These are phyloP conservation scores for Cystofilobasidium ferigula DNA, from an alignment of 768 basidiomycete genomes.

Conservation along the genomic window DNA sequence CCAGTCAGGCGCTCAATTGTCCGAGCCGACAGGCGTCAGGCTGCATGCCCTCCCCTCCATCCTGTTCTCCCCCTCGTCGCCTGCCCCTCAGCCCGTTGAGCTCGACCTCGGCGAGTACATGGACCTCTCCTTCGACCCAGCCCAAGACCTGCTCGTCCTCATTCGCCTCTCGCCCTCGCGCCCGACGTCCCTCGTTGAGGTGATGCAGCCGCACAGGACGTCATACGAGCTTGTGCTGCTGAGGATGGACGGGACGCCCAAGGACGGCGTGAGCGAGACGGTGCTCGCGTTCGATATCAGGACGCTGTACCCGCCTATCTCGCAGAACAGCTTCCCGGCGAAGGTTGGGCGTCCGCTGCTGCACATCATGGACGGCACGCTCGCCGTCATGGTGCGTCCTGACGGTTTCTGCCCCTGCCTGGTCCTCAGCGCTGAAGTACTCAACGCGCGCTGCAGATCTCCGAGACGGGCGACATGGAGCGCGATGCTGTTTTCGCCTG, in stretches of 20 bases:
- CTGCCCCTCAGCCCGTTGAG: not conserved
- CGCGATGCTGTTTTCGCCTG: slow-evolving; percentile 2
- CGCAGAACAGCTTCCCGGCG: no score
- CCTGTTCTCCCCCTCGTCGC: not conserved
- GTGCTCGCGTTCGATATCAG: not conserved
- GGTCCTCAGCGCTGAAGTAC: no score
- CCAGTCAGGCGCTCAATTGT: not conserved
- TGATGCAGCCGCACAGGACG: no score
- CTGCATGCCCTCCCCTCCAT: not conserved
- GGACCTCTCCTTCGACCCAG: slow-evolving; percentile 2
- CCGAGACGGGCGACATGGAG: not conserved
- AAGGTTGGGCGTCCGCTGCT: not conserved
- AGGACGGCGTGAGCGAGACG: not conserved
- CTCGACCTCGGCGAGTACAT: not conserved
- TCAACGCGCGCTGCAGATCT: not conserved
- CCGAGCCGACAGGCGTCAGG: not conserved
- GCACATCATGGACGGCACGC: not conserved
- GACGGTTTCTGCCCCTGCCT: not conserved
- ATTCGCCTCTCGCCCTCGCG: not conserved
- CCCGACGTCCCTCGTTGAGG: not conserved
- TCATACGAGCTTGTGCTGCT: not conserved
- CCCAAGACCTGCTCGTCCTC: not conserved
- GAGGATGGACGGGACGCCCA: not conserved
- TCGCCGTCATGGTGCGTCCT: not conserved
- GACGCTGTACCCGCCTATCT: not conserved